Percentiles rank a stretch among this genome's conserved stretches.
These are phyloP conservation scores for Diddensiella santjacobensis DNA, from an alignment of 805 yeast genomes.

Conservation along the genomic window DNA sequence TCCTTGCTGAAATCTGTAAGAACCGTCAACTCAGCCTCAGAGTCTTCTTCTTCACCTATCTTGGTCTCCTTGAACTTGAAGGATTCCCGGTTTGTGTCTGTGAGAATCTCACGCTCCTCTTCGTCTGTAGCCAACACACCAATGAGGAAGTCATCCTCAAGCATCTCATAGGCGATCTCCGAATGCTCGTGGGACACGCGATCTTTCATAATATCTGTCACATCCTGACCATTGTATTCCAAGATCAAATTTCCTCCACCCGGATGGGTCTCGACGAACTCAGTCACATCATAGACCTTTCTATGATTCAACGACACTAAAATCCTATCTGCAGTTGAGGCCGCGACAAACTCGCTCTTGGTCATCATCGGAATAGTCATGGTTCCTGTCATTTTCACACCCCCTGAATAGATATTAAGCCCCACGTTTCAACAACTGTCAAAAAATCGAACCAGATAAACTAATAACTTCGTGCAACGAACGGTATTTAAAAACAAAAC, in stretches of 20 bases:
- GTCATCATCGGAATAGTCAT: constrained; percentile 53
- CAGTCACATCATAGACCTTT: constrained; percentile 80
- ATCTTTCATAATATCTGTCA: constrained; percentile 74
- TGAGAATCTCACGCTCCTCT: constrained; percentile 68
- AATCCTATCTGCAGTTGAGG: constrained; percentile 49
- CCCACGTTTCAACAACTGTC: not conserved
- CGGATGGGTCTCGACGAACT: constrained; percentile 67
- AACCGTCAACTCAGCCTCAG: constrained; percentile 66
- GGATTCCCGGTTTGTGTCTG: constrained; percentile 44
- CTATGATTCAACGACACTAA: constrained; percentile 76
- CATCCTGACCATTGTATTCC: constrained; percentile 37
- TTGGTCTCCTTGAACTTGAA: constrained; percentile 37
- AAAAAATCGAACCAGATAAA: not conserved
- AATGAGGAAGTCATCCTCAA: constrained; percentile 73
- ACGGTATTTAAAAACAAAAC: too few relatives aligned
- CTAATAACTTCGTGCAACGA: not conserved
- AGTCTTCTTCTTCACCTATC: constrained; percentile 47
- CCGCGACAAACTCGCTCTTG: constrained; percentile 42
- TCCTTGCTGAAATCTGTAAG: constrained; percentile 77
- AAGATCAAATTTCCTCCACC: constrained; percentile 58
- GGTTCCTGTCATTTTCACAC: not conserved
- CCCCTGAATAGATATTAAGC: not conserved
- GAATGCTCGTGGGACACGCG: constrained; percentile 70
- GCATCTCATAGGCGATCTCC: constrained; percentile 79
- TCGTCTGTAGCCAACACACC: constrained; percentile 79